phyloP scores from a whole-genome alignment of 2,329 filamentous ascomycete genomes.

The Bipolaris oryzae region DNA sequence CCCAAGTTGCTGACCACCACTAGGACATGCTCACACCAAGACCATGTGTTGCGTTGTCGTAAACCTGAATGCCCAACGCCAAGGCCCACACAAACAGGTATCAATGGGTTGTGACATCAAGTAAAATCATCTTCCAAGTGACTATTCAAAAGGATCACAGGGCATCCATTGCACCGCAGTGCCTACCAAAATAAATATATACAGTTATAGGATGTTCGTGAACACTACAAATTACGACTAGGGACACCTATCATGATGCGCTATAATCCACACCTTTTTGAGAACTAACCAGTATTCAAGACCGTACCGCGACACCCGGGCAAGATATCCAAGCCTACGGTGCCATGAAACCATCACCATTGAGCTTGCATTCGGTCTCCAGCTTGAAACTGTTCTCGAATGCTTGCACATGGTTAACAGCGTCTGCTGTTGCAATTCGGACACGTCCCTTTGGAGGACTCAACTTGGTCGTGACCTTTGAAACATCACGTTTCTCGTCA shows the following conservation, averaged over 20 bases:
- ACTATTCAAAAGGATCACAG: neutral
- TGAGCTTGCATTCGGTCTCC: constrained; percentile 37
- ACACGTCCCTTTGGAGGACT: constrained; percentile 21
- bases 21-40: neutral
- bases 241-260: neutral
- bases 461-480: constrained; percentile 35
- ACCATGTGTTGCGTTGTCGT: no score
- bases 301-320: neutral
- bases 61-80: no score
- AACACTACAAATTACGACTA: constrained; percentile 1
- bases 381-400: constrained; percentile 38
- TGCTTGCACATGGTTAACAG: constrained; percentile 27
- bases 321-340: constrained; percentile 24
- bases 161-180: constrained; percentile 2
- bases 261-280: neutral
- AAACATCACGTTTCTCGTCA: constrained; percentile 24
- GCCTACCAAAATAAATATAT: neutral
- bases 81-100: no score
- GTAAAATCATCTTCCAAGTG: neutral
- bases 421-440: constrained; percentile 22
- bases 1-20: neutral
- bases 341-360: constrained; percentile 44
- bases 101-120: neutral
- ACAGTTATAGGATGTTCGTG: neutral
- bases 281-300: neutral